Percentiles rank a stretch among this genome's conserved stretches.
These are phyloP conservation scores for Boletus calvinii DNA, from an alignment of 1,284 basidiomycete genomes.

Conservation along the genomic window DNA sequence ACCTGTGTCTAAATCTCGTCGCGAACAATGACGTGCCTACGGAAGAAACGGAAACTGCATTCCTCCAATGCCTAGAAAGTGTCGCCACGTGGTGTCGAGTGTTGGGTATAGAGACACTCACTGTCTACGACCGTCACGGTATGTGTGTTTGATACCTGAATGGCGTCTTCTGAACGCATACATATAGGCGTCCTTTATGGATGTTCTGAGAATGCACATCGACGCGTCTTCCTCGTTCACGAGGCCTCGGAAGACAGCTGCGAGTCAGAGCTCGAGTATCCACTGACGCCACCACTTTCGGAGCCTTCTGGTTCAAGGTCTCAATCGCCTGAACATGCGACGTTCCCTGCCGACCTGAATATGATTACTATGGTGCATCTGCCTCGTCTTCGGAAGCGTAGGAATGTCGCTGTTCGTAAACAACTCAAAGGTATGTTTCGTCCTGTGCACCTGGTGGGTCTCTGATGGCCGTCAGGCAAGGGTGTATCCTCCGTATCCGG, in stretches of 20 bases:
- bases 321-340: slow-evolving; percentile 47
- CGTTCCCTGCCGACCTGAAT: slow-evolving; percentile 32
- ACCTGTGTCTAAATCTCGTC: slow-evolving; percentile 63
- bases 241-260: slow-evolving; percentile 41
- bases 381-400: slow-evolving; percentile 20
- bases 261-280: slow-evolving; percentile 59
- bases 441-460: neutral
- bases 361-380: slow-evolving; percentile 38
- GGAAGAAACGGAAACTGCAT: slow-evolving; percentile 40
- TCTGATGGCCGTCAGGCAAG: slow-evolving; percentile 17
- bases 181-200: slow-evolving; percentile 47
- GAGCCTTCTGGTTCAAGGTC: slow-evolving; percentile 63
- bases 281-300: slow-evolving; percentile 69
- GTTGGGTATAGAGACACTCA: slow-evolving; percentile 57
- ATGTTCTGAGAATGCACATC: slow-evolving; percentile 42
- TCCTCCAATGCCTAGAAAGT: slow-evolving; percentile 53
- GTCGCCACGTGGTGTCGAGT: slow-evolving; percentile 58
- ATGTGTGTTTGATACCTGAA: slow-evolving; percentile 23
- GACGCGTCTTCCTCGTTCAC: slow-evolving; percentile 34
- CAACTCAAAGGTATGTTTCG: slow-evolving; percentile 24
- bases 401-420: slow-evolving; percentile 27
- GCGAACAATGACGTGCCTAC: slow-evolving; percentile 35
- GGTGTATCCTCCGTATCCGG: slow-evolving; percentile 10
- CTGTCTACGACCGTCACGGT: slow-evolving; percentile 72
- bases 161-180: slow-evolving; percentile 7